phyloP scores from a whole-genome alignment of 768 basidiomycete species.

The Panaeolus cyanescens region DNA sequence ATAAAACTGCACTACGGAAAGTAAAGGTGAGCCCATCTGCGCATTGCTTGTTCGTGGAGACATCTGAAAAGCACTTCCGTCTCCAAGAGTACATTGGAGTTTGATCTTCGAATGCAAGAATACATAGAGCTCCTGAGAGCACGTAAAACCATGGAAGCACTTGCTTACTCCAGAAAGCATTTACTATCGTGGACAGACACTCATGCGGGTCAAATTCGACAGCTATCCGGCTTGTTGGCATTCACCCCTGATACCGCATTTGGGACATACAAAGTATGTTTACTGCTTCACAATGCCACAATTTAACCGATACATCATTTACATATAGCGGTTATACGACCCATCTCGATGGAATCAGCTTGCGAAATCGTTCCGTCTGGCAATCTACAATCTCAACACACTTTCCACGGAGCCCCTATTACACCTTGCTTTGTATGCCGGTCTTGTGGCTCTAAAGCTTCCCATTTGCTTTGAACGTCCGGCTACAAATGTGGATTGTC shows the following conservation, averaged over 20 bases:
- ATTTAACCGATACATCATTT: slow-evolving; percentile 6
- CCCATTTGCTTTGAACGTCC: slow-evolving; percentile 74
- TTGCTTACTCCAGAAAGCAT: slow-evolving; percentile 81
- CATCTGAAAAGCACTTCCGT: slow-evolving; percentile 1
- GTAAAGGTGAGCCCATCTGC: slow-evolving; percentile 58
- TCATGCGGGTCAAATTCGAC: slow-evolving; percentile 75
- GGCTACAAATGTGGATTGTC: slow-evolving; percentile 83
- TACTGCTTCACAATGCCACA: background rate
- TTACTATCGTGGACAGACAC: slow-evolving; percentile 82
- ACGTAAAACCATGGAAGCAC: slow-evolving; percentile 70
- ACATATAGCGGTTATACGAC: slow-evolving; percentile 78
- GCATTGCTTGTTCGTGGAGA: background rate
- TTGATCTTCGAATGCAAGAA: slow-evolving; percentile 93
- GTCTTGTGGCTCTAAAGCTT: slow-evolving; percentile 87
- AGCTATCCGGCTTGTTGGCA: slow-evolving; percentile 76
- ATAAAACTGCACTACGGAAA: slow-evolving; percentile 89
- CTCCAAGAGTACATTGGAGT: slow-evolving; percentile 88
- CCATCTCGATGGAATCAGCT: slow-evolving; percentile 74
- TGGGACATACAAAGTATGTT: slow-evolving; percentile 74
- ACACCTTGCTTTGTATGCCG: slow-evolving; percentile 87
- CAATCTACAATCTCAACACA: slow-evolving; percentile 86
- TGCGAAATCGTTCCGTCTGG: slow-evolving; percentile 76
- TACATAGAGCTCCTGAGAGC: slow-evolving; percentile 88
- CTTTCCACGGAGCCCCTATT: slow-evolving; percentile 88
- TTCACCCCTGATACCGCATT: slow-evolving; percentile 72